Evolutionary conservation across 148 eudicot genomes (phyloP), one percentile per base, ranked within the genome.

Genomic region (Silene uniflora): DNA sequence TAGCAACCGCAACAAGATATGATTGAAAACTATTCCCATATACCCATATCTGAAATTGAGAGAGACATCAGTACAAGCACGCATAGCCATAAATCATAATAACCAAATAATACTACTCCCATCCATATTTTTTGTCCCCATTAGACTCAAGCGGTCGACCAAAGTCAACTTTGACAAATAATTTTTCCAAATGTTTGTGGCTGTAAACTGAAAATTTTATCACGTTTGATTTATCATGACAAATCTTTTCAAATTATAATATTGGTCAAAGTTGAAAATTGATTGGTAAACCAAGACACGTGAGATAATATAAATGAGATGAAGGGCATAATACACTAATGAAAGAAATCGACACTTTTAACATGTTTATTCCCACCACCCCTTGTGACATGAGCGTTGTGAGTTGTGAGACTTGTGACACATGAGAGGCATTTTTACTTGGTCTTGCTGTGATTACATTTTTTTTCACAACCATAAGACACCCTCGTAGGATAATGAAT

Each of bases 1-100:
- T 91, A 32, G 78, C 87, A 77, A 88, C 87, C 70, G 91, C 92
- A 75, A 90, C 83, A 12, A 92, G 92, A 75, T 80, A 92, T 42
- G 90, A 90, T 76, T 90, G 91, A 72, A 92, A 90, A 82, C 94
- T 92, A 80, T 82, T 92, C 72, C 97, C 97, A 22, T 90, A 92
- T 10, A 90, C 82, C 97, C 97, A 92, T 83, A 92, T 80, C 94
- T 90, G 83, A 60, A 72, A 76, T 72, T 24, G 42, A 71, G 42
- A 66, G 21, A 72, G 18, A 24, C 23, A 19, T 27, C 21, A 32
- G 59, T 72, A 66, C 24, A 59, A 10, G 75, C 13, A 19, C 25
- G 5, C 56, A 27, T 12, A 29, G 21, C 44, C 17, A 18, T 39
- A 9, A 29, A 11, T 21, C 17, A 18, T 39, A 9, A 56, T 10